Percentiles rank a stretch among this genome's conserved stretches.
Evolutionary conservation across 2,329 filamentous ascomycete genomes (phyloP).

Genomic region (Sphaerulina musiva): DNA sequence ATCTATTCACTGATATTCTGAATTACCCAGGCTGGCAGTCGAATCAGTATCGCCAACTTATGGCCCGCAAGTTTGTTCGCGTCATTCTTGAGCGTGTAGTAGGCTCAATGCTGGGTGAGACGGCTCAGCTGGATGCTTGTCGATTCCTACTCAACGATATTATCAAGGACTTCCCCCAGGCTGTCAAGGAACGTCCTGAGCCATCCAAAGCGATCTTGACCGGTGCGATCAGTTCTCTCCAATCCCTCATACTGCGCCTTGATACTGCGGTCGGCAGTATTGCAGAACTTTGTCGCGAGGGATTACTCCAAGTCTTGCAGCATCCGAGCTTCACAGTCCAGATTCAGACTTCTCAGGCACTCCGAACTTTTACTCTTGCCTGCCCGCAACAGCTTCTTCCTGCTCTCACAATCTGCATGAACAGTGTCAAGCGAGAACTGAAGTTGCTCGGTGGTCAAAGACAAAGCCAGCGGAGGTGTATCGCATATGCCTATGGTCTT

Average conservation of each 20-base stretch:
- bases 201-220: constrained; percentile 82
- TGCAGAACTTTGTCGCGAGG: constrained; percentile 78
- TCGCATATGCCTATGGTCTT: constrained; percentile 86
- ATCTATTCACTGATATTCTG: constrained; percentile 72
- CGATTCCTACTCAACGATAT: constrained; percentile 78
- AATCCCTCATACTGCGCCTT: constrained; percentile 69
- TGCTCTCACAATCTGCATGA: constrained; percentile 92
- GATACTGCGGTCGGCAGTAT: constrained; percentile 75
- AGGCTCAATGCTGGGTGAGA: constrained; percentile 78
- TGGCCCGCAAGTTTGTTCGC: constrained; percentile 76
- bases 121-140: constrained; percentile 76
- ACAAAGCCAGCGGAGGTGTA: constrained; percentile 73
- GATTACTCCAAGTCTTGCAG: constrained; percentile 79
- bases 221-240: constrained; percentile 69
- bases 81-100: constrained; percentile 78
- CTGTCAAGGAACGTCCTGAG: constrained; percentile 76
- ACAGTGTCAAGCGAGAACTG: constrained; percentile 82
- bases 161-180: constrained; percentile 89
- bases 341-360: constrained; percentile 75
- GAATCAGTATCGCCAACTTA: constrained; percentile 81
- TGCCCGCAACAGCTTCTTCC: constrained; percentile 88
- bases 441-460: constrained; percentile 66
- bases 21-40: constrained; percentile 65
- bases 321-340: constrained; percentile 97
- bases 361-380: constrained; percentile 80